A percentile compares a stretch with the other conserved stretches of the same genome.
Evolutionary conservation across 441 rosid species (phyloP).

Genomic region (Mallotus japonicus): DNA sequence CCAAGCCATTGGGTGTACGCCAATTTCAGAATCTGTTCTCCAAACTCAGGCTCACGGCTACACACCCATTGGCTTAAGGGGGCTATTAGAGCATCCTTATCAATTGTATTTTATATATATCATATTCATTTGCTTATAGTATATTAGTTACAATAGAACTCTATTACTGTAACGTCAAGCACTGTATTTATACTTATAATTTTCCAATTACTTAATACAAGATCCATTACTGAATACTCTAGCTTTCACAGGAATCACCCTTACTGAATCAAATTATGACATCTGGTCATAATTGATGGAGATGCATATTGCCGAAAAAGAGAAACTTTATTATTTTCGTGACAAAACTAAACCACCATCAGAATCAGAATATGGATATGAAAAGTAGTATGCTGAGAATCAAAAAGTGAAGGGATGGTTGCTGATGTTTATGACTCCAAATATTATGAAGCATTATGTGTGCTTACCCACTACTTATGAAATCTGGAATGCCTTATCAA

Average conservation of each 20-base stretch:
- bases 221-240: no score
- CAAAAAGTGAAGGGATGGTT: constrained; percentile 9
- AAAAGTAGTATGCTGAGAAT: neutral
- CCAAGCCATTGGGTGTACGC: no score
- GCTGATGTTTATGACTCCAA: neutral
- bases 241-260: neutral
- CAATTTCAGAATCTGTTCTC: no score
- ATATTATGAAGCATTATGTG: neutral
- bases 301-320: neutral
- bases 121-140: no score
- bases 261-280: neutral
- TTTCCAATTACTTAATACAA: no score
- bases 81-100: no score
- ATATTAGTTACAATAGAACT: no score
- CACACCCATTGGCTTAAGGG: no score
- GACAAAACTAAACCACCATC: neutral
- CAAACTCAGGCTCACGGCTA: no score
- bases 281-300: neutral
- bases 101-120: no score
- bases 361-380: neutral
- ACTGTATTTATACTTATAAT: no score
- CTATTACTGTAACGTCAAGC: no score
- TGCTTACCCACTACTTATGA: neutral
- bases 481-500: neutral
- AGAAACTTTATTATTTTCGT: neutral